Conservation (phyloP, 441 rosid genomes). For the Francoa sonchifolia region DNA sequence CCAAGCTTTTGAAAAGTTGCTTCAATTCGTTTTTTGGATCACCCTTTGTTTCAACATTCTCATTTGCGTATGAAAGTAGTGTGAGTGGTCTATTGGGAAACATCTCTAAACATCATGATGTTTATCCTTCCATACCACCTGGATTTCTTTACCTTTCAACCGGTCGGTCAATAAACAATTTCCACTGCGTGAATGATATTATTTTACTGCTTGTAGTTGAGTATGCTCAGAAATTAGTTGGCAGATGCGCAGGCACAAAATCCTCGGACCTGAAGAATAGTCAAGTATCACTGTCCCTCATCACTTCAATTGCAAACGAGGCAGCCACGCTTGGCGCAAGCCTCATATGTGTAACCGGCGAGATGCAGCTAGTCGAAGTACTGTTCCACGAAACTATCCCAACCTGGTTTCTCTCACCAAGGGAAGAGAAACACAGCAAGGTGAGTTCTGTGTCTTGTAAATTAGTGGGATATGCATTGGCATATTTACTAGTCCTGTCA, state of each 20-base stretch:
- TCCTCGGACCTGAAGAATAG: constrained; percentile 27
- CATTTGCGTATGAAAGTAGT: constrained; percentile 22
- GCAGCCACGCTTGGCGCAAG: constrained; percentile 46
- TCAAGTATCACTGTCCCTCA: constrained; percentile 34
- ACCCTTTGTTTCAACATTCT: constrained; percentile 13
- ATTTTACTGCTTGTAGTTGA: constrained; percentile 40
- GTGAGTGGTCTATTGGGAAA: constrained; percentile 36
- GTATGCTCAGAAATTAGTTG: constrained; percentile 31
- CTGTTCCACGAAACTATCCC: constrained; percentile 37
- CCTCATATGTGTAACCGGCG: constrained; percentile 41
- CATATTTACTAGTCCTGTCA: constrained; percentile 27
- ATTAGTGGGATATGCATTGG: constrained; percentile 48
- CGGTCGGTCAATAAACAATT: constrained; percentile 28
- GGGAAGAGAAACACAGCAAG: constrained; percentile 19
- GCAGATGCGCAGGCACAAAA: constrained; percentile 16
- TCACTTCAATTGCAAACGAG: constrained; percentile 35
- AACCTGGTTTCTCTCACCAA: constrained; percentile 37
- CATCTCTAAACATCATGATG: constrained; percentile 16
- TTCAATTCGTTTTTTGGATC: constrained; percentile 46
- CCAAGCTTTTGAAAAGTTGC: constrained; percentile 48
- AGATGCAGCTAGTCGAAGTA: constrained; percentile 29
- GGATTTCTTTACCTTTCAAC: constrained; percentile 49
- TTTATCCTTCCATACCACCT: constrained; percentile 28
- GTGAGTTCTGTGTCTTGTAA: constrained; percentile 19
- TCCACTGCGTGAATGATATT: constrained; percentile 25